Percentiles rank a stretch among this genome's conserved stretches.
Conservation (phyloP, 2,329 filamentous ascomycete species). For the Alternaria novae-zelandiae region DNA sequence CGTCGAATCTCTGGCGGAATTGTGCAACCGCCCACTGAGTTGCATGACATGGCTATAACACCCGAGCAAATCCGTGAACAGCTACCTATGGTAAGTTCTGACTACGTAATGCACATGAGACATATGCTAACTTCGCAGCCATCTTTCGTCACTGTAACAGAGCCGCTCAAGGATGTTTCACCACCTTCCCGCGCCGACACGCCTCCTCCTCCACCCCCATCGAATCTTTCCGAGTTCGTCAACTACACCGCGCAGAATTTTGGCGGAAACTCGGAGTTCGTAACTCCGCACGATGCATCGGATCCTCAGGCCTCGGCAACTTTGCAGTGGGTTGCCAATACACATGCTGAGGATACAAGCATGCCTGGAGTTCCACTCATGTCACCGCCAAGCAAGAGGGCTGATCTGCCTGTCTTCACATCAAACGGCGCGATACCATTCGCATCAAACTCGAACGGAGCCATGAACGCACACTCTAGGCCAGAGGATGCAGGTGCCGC, state of each 20-base stretch:
- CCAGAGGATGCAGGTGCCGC: constrained; percentile 1
- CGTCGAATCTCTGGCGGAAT: constrained; percentile 27
- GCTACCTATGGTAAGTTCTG: constrained; percentile 29
- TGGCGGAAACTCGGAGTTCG: constrained; percentile 6
- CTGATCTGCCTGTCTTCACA: constrained; percentile 58
- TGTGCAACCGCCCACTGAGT: constrained; percentile 37
- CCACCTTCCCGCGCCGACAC: constrained; percentile 46
- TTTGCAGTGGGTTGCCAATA: constrained; percentile 45
- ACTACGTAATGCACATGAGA: background rate
- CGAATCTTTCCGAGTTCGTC: constrained; percentile 41
- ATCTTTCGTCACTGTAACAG: constrained; percentile 34
- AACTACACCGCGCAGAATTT: constrained; percentile 37
- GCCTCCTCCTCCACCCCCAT: constrained; percentile 46
- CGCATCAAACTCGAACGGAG: constrained; percentile 28
- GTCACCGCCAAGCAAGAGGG: constrained; percentile 45
- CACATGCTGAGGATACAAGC: constrained; percentile 15
- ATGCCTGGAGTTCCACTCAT: constrained; percentile 19
- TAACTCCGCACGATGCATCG: background rate
- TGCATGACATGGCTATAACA: constrained; percentile 40
- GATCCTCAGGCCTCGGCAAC: constrained; percentile 24
- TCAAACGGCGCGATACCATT: constrained; percentile 48
- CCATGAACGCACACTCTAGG: background rate
- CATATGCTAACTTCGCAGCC: constrained; percentile 9
- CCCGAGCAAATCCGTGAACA: constrained; percentile 47
- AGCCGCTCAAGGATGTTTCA: constrained; percentile 25